Evolutionary conservation across 176 grass and related monocot species (phyloP), one percentile per base, ranked within the genome.

Genomic region (Cenchrus americanus): DNA sequence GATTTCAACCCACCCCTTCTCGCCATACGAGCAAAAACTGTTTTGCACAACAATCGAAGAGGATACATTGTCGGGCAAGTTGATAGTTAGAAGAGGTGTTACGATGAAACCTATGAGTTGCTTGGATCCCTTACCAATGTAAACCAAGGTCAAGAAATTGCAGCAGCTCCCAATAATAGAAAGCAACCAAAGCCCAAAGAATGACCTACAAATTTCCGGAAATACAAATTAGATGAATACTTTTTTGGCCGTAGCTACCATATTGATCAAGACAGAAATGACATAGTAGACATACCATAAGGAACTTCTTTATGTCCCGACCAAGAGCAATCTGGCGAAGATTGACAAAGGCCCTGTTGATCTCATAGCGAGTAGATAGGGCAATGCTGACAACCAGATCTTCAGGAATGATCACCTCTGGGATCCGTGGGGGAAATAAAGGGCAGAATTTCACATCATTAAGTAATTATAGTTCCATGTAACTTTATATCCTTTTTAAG

Each of bases 121-220:
- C 19, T 26, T 52, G 40, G 23, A 72, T 83, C 54, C 19, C 82
- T 94, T 96, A 99, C 96, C 77, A 70, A 93, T 80, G 75, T 96
- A 99, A 78, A 96, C 41, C 83, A 99, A 85, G 53, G 96, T 94
- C 96, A 99, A 90, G 86, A 99, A 96, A 87, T 85, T 96, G 85
- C 89, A 88, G 69, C 59, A 94, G 44, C 83, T 92, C 24, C 96
- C 96, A 7, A 99, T n/a, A 43, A 92, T 76, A 47, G 96, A 96
- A 55, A 99, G 93, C 30, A 99, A 52, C 93, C 93, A 99, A 83
- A 99, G 75, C 41, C 93, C 89, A n/a, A 88, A 77, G 89, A 78
- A 99, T 96, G 62, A 92, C 89, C 96, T 99, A 88, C 2, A 69
- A 37, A 58, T 67, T 86, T 2, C 41, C 53, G 54, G 18, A 21